Percentiles rank a stretch among this genome's conserved stretches.
phyloP scores from a whole-genome alignment of 208 protist genomes.

The Vickermania ingenoplastis region DNA sequence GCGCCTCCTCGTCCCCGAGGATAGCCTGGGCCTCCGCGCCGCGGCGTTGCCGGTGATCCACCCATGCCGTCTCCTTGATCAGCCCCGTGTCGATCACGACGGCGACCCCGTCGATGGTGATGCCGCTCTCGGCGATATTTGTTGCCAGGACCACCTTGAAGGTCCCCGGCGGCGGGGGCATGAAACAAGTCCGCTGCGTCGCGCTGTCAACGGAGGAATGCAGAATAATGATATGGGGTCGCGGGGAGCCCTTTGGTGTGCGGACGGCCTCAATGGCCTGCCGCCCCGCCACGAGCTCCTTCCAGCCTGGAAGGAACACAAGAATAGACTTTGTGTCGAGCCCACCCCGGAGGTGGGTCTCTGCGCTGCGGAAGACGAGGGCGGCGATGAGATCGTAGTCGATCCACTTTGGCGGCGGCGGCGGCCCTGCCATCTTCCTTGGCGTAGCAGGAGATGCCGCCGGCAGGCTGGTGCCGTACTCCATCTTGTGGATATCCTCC shows the following conservation, averaged over 20 bases:
- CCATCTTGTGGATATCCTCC: constrained; percentile 36
- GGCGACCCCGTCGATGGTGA: constrained; percentile 94
- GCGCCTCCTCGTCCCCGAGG: background rate
- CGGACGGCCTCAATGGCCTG: constrained; percentile 55
- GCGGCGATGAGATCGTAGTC: constrained; percentile 75
- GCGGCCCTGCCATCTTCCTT: background rate
- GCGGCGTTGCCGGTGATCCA: constrained; percentile 1
- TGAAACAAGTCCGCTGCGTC: constrained; percentile 88
- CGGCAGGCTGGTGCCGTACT: background rate
- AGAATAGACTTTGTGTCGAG: constrained; percentile 91
- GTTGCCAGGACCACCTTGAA: constrained; percentile 95
- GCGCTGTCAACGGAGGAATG: constrained; percentile 76
- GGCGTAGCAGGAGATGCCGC: background rate
- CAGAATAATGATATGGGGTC: constrained; percentile 75
- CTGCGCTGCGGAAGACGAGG: constrained; percentile 42
- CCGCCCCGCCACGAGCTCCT: constrained; percentile 89
- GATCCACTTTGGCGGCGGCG: constrained; percentile 25
- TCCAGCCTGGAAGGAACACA: constrained; percentile 98
- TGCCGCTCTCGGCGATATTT: constrained; percentile 96
- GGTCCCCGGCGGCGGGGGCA: constrained; percentile 46
- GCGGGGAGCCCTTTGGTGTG: background rate
- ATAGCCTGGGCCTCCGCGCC: background rate
- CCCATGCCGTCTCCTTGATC: constrained; percentile 87
- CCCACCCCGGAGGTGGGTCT: constrained; percentile 29
- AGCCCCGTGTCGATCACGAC: constrained; percentile 95